These are phyloP conservation scores for Parmelia sp. DNA, from an alignment of 495 filamentous ascomycete species.

Conservation along the genomic window DNA sequence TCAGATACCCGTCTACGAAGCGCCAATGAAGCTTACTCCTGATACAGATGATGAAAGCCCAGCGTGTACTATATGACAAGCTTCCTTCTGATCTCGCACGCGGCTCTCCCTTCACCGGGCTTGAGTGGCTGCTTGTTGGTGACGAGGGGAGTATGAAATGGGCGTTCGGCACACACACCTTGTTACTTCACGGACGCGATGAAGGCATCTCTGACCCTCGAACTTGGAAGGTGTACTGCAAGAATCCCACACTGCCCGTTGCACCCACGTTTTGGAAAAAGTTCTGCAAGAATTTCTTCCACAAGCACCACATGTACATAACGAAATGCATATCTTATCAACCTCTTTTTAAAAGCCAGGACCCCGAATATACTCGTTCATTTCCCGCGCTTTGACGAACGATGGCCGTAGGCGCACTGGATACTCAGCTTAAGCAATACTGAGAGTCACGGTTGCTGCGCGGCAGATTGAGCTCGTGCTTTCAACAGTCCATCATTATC, in stretches of 20 bases:
- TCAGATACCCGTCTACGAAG: conserved; percentile 3
- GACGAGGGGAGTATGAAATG: conserved; percentile 77
- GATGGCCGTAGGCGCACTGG: conserved; percentile 14
- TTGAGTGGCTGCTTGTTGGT: conserved; percentile 74
- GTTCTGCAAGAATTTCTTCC: neutral
- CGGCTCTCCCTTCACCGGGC: conserved; percentile 78
- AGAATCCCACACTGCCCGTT: neutral
- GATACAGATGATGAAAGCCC: conserved; percentile 96
- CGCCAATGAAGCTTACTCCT: conserved; percentile 39
- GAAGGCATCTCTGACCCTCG: conserved; percentile 89
- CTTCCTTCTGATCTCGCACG: conserved; percentile 58
- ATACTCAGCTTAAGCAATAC: conserved; percentile 14
- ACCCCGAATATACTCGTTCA: too few relatives aligned
- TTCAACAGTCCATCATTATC: conserved; percentile 20
- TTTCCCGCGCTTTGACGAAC: too few relatives aligned
- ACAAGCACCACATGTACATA: conserved; percentile 7
- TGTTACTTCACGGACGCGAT: conserved; percentile 96
- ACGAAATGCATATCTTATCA: neutral
- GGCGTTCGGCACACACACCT: conserved; percentile 99
- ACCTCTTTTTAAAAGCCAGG: neutral
- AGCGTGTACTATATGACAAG: conserved; percentile 85
- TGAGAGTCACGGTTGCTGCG: conserved; percentile 17
- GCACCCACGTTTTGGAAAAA: neutral
- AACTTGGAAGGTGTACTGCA: conserved; percentile 42
- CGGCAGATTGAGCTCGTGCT: conserved; percentile 18